Percentiles rank a stretch among this genome's conserved stretches.
Evolutionary conservation across 78 protist genomes (phyloP).

Genomic region (Isochrysis galbana): DNA sequence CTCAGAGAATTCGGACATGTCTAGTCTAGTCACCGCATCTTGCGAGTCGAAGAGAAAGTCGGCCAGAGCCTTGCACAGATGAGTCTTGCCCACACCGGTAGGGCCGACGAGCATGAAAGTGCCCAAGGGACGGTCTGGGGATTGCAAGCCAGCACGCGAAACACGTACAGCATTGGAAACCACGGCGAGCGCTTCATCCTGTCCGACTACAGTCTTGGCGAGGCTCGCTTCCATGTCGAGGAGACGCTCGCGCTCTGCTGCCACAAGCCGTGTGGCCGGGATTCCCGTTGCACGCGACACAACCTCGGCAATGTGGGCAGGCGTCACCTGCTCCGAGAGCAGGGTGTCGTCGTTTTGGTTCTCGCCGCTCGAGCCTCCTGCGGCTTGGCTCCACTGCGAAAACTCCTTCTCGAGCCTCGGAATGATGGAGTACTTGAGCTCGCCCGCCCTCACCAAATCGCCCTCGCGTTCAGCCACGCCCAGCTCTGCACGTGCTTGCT

Average conservation of each 20-base stretch:
- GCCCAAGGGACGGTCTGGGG: slow-evolving; percentile 48
- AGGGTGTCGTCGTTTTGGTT: neutral
- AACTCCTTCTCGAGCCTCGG: slow-evolving; percentile 26
- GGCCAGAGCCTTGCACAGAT: slow-evolving; percentile 74
- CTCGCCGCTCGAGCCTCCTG: neutral
- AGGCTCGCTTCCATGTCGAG: slow-evolving; percentile 25
- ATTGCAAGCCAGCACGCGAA: slow-evolving; percentile 63
- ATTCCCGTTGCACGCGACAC: slow-evolving; percentile 51
- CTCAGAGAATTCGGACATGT: slow-evolving; percentile 67
- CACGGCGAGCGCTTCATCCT: slow-evolving; percentile 43
- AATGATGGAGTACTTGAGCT: slow-evolving; percentile 33
- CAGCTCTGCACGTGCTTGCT: neutral
- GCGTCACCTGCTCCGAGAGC: slow-evolving; percentile 21
- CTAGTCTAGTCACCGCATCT: slow-evolving; percentile 37
- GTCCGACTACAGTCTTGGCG: slow-evolving; percentile 47
- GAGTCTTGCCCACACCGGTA: slow-evolving; percentile 76
- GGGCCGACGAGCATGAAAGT: slow-evolving; percentile 68
- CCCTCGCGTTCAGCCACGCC: slow-evolving; percentile 44
- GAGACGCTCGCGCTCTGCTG: slow-evolving; percentile 59
- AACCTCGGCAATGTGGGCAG: slow-evolving; percentile 41
- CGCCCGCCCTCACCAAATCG: slow-evolving; percentile 25
- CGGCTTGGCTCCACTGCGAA: neutral
- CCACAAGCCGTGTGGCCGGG: slow-evolving; percentile 20
- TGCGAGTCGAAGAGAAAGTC: slow-evolving; percentile 89
- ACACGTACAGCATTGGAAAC: slow-evolving; percentile 61